Evolutionary conservation across 1,284 basidiomycete genomes (phyloP), one percentile per base, ranked within the genome.

Genomic region (Ceratobasidium sp.): DNA sequence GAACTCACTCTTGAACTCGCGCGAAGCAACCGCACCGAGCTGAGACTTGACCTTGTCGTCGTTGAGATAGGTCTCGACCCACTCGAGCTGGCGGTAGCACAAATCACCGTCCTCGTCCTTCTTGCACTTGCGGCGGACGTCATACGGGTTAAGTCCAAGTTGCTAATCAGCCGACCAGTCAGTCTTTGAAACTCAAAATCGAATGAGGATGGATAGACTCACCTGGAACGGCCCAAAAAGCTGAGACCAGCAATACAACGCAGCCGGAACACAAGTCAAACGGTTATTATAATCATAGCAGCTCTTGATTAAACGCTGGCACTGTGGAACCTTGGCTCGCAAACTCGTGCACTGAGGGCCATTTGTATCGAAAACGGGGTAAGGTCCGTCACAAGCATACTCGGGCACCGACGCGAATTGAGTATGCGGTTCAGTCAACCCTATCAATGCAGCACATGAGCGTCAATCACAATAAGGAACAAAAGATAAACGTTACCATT

Each of bases 21-120:
- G 82, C 1, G 88, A 85, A 38, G 90, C 87, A 79, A 90, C 86
- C 23, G 92, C 95, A 77, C 95, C 95, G 73, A 97, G 89, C 54
- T 91, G 89, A 52, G 88, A 88, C 87, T 95, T 95, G 84, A 92
- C 87, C 77, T 88, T 87, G 4, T 90, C 87, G 67, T 89, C 84
- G 83, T 95, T 95, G 87, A 96, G 88, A 89, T 91, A 96, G 1
- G 86, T 89, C 80, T 94, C 93, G 81, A 96, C 91, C 92, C 92
- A 95, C 46, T 85, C 83, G 89, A 96, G 92, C 84, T 96, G 61
- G 6, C 52, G 73, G 85, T 95, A 95, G 85, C 93, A 95, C 1
- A 94, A 86, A 20, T 88, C 86, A 33, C 92, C 91, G 81, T 95
- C 92, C 84, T 89, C 88, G 77, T 88, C 84, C 75, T 90, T 88